Evolutionary conservation across 768 basidiomycete species (phyloP).

Genomic region (Termitomyces sp.): DNA sequence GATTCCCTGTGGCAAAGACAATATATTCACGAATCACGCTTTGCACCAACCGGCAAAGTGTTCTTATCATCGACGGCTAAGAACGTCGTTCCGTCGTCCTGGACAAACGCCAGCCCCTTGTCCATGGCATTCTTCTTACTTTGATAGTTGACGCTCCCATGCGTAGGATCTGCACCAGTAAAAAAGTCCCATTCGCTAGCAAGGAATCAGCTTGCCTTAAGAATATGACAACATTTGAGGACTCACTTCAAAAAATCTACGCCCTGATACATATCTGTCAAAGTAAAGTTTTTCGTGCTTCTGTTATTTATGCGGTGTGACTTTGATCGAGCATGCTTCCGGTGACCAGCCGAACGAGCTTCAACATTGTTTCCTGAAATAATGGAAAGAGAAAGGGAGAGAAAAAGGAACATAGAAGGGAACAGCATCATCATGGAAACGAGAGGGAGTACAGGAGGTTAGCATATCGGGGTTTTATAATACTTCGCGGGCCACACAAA

Average conservation of each 20-base stretch:
- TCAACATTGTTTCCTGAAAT: slow-evolving; percentile 29
- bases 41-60: slow-evolving; percentile 41
- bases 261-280: slow-evolving; percentile 38
- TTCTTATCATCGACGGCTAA: slow-evolving; percentile 62
- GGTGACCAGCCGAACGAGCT: slow-evolving; percentile 15
- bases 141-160: slow-evolving; percentile 64
- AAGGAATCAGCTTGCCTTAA: too few species aligned
- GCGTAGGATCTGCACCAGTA: slow-evolving; percentile 59
- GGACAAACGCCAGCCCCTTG: slow-evolving; percentile 58
- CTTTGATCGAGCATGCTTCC: slow-evolving; percentile 18
- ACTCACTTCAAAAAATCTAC: slow-evolving; percentile 59
- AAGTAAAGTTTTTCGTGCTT: slow-evolving; percentile 19
- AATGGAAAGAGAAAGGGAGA: slow-evolving; percentile 9
- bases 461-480: slow-evolving; percentile 4
- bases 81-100: slow-evolving; percentile 51
- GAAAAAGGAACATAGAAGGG: slow-evolving; percentile 1
- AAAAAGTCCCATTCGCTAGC: slow-evolving; percentile 67
- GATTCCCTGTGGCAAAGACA: background rate
- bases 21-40: slow-evolving; percentile 51
- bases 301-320: slow-evolving; percentile 4
- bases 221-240: background rate
- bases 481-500: background rate
- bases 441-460: background rate
- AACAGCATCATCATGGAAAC: slow-evolving; percentile 4
- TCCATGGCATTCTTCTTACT: slow-evolving; percentile 39